Evolutionary conservation across 441 rosid genomes (phyloP).

Genomic region (Erodium chrysanthum): DNA sequence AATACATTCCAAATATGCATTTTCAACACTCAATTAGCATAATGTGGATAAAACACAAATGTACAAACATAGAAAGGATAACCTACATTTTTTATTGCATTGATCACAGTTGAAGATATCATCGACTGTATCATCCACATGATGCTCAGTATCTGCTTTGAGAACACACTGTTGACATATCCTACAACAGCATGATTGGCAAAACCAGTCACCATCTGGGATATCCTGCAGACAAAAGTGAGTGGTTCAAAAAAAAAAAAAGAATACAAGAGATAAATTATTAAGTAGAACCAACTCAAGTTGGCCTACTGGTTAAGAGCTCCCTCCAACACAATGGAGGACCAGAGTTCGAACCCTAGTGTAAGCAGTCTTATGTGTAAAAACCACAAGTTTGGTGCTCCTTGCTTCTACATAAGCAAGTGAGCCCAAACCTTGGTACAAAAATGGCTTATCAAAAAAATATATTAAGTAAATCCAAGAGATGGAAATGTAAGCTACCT

Average conservation of each 20-base stretch:
- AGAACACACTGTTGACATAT: slow-evolving; percentile 31
- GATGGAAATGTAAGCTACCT: slow-evolving; percentile 30
- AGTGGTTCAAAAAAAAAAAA: not conserved
- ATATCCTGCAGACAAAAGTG: slow-evolving; percentile 25
- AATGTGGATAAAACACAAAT: not conserved
- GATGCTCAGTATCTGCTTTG: slow-evolving; percentile 22
- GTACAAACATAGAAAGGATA: slow-evolving; percentile 12
- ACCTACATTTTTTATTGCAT: slow-evolving; percentile 57
- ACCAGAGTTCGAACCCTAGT: no score
- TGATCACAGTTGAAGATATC: slow-evolving; percentile 41
- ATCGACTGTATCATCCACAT: slow-evolving; percentile 17
- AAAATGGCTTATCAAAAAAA: no score
- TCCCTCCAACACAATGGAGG: no score
- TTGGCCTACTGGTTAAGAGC: no score
- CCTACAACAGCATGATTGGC: slow-evolving; percentile 49
- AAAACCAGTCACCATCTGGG: slow-evolving; percentile 62
- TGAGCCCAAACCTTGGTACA: no score
- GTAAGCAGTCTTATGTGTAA: no score
- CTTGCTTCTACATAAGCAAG: no score
- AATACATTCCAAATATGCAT: slow-evolving; percentile 17
- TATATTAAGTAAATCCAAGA: slow-evolving; percentile 9
- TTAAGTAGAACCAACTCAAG: no score
- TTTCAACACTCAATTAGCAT: not conserved
- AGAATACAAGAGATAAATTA: no score
- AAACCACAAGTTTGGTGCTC: no score